These are phyloP conservation scores for Smittium mucronatum DNA, from an alignment of 371 early-diverging fungal species.

Conservation along the genomic window DNA sequence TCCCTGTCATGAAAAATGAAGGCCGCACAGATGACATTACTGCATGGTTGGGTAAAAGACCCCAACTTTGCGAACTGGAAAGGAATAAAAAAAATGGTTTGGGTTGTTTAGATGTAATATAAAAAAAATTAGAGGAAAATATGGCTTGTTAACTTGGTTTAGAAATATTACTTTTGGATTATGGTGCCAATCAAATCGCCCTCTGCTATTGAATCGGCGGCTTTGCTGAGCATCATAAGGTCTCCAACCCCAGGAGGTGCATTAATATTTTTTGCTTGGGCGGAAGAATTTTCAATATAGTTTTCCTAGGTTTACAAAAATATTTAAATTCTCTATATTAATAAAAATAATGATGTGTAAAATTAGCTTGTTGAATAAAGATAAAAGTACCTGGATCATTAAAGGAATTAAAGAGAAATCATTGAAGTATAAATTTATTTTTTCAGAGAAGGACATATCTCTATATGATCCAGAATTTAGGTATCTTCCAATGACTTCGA, in stretches of 20 bases:
- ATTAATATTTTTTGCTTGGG: slow-evolving; percentile 5
- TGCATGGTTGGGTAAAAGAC: slow-evolving; percentile 83
- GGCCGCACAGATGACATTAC: slow-evolving; percentile 83
- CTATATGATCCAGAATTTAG: slow-evolving; percentile 43
- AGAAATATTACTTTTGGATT: slow-evolving; percentile 42
- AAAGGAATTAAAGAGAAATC: slow-evolving; percentile 84
- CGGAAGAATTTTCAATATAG: slow-evolving; percentile 27
- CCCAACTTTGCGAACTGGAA: slow-evolving; percentile 69
- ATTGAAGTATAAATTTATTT: slow-evolving; percentile 85
- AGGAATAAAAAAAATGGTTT: background rate
- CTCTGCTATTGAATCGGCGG: slow-evolving; percentile 83
- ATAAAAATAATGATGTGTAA: background rate
- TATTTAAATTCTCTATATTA: too few species aligned
- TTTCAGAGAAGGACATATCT: slow-evolving; percentile 48
- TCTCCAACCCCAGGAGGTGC: slow-evolving; percentile 17
- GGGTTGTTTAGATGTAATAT: background rate
- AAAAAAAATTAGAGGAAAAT: background rate
- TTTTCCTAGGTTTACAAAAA: slow-evolving; percentile 19
- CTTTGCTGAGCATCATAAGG: slow-evolving; percentile 54
- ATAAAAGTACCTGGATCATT: slow-evolving; percentile 64
- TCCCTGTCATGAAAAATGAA: slow-evolving; percentile 58
- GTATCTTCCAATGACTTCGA: slow-evolving; percentile 69
- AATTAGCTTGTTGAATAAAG: slow-evolving; percentile 17
- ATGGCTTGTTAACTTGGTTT: too few species aligned
- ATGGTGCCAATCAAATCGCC: slow-evolving; percentile 72